Conservation (phyloP, 2,329 filamentous ascomycete species). For the Xylaria arbuscula region DNA sequence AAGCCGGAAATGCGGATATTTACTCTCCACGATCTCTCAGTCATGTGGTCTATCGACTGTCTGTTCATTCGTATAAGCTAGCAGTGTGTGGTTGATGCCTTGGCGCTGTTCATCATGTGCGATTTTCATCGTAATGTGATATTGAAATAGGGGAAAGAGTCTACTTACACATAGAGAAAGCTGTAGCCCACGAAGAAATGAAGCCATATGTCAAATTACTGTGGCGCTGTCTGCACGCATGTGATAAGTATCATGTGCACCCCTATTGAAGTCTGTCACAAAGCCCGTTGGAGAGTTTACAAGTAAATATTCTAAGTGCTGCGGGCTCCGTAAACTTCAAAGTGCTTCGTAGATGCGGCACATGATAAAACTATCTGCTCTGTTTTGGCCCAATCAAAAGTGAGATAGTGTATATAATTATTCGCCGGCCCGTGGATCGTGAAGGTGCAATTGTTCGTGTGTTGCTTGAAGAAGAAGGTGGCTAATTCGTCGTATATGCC, state of each 20-base stretch:
- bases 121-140: not conserved
- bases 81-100: not conserved
- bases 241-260: slow-evolving; percentile 6
- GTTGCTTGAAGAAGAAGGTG: not conserved
- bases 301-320: not conserved
- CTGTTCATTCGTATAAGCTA: slow-evolving; percentile 1
- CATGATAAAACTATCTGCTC: not conserved
- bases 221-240: slow-evolving; percentile 4
- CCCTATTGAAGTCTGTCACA: slow-evolving; percentile 4
- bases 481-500: slow-evolving; percentile 25
- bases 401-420: not conserved
- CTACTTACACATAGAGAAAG: not conserved
- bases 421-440: not conserved
- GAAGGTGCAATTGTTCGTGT: not conserved
- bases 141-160: not conserved
- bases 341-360: not conserved
- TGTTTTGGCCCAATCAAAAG: not conserved
- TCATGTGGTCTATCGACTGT: slow-evolving; percentile 10
- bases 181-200: not conserved
- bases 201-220: slow-evolving; percentile 4
- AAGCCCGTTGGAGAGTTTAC: not conserved
- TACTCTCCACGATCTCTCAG: not conserved
- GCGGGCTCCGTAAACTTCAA: not conserved
- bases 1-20: slow-evolving; percentile 1
- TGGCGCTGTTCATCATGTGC: not conserved